Percentiles rank a stretch among this genome's conserved stretches.
These are phyloP conservation scores for Bryoerythrophyllum caledonicum DNA, from an alignment of 225 moss, liverwort and hornwort genomes.

Conservation along the genomic window DNA sequence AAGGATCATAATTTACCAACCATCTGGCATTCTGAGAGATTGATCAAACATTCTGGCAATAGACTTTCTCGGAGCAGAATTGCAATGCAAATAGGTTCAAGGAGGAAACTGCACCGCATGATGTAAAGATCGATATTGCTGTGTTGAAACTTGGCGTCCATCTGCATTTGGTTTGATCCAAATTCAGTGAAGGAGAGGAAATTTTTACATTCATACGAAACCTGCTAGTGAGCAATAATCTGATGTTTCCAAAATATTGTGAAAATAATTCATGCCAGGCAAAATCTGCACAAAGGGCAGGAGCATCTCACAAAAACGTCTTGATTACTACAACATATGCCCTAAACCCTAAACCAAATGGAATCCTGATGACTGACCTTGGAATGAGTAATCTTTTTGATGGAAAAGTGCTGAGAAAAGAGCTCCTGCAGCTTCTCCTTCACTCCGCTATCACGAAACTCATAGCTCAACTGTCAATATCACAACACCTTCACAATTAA, in stretches of 20 bases:
- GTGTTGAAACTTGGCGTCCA: conserved; percentile 93
- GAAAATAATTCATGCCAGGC: background rate
- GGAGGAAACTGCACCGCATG: conserved; percentile 47
- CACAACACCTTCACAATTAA: conserved; percentile 10
- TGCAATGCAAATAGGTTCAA: background rate
- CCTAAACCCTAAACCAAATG: too few relatives aligned
- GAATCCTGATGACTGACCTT: conserved; percentile 52
- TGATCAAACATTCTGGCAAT: background rate
- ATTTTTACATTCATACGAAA: conserved; percentile 3
- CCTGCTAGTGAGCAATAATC: background rate
- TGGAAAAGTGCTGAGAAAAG: conserved; percentile 67
- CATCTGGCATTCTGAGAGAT: conserved; percentile 8
- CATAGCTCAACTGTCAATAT: conserved; percentile 75
- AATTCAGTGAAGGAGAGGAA: conserved; percentile 11
- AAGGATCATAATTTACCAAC: background rate
- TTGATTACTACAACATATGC: too few relatives aligned
- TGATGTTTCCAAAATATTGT: background rate
- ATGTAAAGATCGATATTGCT: conserved; percentile 85
- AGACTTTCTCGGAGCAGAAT: conserved; percentile 6
- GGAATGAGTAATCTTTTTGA: conserved; percentile 75
- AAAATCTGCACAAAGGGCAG: background rate
- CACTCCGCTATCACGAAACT: conserved; percentile 84
- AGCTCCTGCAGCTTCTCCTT: conserved; percentile 70
- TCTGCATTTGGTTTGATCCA: conserved; percentile 47
- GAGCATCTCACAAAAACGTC: background rate